Base-by-base conservation (phyloP, 805 yeast genomes). In the Starmera amethionina region DNA sequence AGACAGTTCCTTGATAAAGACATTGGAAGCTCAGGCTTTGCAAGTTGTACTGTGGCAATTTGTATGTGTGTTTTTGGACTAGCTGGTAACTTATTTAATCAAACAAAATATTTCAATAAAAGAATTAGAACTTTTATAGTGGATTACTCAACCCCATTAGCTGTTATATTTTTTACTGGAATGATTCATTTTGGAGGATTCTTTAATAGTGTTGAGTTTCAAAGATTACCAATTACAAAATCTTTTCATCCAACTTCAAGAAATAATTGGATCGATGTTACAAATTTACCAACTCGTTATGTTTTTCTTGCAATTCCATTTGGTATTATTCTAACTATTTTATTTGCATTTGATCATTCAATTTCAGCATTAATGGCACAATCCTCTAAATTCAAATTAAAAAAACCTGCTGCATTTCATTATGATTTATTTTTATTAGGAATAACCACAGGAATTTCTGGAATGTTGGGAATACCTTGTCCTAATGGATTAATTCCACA, bases 401-500 rank as follows among this genome's bases (percentile, higher is more conserved):
- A 67, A 38, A 90, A 93, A 53, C 96, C 97, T 0, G 75, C 95
- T 0, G 68, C 90, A 0, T 93, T 93, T 60, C 97, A 93, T 61
- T 93, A 87, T 78, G 98, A 90, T 60, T 83, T 89, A 53, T 72
- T 82, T 33, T 62, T 93, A 19, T 65, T 90, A 30, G 97, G 97
- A 0, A 55, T 86, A 8, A 82, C 89, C 5, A 93, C 97, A 0
- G 94, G 95, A 0, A 59, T 90, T 1, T 70, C 95, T 3, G 97
- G 97, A 0, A 60, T 90, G 1, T 54, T 90, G 10, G 98, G 97
- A 0, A 70, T 93, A 2, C 98, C 97, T 0, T 88, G 97, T 3
- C 97, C 97, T 0, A 93, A 93, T 60, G 98, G 98, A 0, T 67
- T 90, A 29, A 90, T 90, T 35, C 98, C 98, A 1, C 98, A 90